Evolutionary conservation across 2,329 filamentous ascomycete genomes (phyloP).

Genomic region (Neonectria hederae): DNA sequence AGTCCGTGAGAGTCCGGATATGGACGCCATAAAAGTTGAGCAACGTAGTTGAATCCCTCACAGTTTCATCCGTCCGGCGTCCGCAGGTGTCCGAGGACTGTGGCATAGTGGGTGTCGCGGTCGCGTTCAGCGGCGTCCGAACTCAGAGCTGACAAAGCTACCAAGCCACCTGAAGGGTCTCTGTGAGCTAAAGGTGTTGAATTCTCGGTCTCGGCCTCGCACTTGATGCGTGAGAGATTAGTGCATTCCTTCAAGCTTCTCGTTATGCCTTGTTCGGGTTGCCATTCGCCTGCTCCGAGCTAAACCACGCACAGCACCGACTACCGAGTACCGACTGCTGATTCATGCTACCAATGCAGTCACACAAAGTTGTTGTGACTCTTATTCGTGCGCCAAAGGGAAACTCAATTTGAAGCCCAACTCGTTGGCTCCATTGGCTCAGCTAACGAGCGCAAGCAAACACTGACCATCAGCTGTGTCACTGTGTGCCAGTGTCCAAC

Average conservation of each 20-base stretch:
- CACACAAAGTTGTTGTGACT: neutral
- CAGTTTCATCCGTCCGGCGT: conserved; percentile 8
- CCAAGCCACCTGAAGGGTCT: neutral
- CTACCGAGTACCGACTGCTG: neutral
- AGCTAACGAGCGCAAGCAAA: conserved; percentile 1
- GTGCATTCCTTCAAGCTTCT: neutral
- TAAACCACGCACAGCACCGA: neutral
- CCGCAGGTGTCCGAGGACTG: neutral
- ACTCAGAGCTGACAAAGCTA: neutral
- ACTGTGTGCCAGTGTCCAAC: neutral
- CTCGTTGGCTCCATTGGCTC: neutral
- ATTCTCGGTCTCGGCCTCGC: neutral
- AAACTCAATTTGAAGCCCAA: neutral
- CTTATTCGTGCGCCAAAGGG: neutral
- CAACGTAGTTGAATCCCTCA: neutral
- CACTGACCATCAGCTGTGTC: neutral
- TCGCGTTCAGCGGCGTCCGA: neutral
- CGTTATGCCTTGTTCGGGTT: neutral
- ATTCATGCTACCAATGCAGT: neutral
- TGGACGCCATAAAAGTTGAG: neutral
- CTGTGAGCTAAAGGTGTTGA: neutral
- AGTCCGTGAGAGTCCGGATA: neutral
- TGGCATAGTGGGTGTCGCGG: neutral
- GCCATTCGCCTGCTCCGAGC: neutral
- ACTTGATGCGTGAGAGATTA: neutral